Evolutionary conservation across 2,329 filamentous ascomycete genomes (phyloP), one percentile per base, ranked within the genome.

Genomic region (Eutypa lata): DNA sequence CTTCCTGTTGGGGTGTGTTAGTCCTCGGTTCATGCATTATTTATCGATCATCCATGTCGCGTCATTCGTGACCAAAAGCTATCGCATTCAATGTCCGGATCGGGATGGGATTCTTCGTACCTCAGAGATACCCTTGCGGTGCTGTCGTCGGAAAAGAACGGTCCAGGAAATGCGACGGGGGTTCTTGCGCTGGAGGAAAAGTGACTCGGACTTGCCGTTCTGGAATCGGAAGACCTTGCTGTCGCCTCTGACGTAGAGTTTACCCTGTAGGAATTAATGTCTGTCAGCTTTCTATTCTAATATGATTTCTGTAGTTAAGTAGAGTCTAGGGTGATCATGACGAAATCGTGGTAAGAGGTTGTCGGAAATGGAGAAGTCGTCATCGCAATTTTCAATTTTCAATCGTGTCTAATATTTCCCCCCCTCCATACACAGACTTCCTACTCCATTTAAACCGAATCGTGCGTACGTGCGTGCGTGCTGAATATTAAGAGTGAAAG

Each of bases 181-280:
- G 88, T 99, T 99, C 91, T 99, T 99, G 86, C 94, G 93, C 87
- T 99, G 94, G 70, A 97, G 90, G 88, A 99, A 99, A 68, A 99
- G 90, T 67, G 91, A 96, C 83, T 99, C 94, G 80, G 91, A 93
- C 84, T 99, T 99, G 84, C 94, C 91, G 82, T 96, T 97, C 82
- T 96, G 91, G 90, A 99, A 99, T 76, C 94, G 92, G 90, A 99
- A 99, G 85, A 97, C 87, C 86, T 97, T 99, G 91, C 90, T 96
- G 86, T 99, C 94, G 76, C 93, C 92, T 80, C 94, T 91, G 86
- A 99, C 83, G 84, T 93, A 99, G 83, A 99, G 89, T 86, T 97
- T 97, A 84, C 94, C 94, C 94, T 97, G 75, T 73, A 71, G 49
- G 21, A 57, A 52, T 49, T 56, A 56, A 58, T 48, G 49, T 57